Conservation (phyloP, 345 rosid genomes). For the Abelmoschus esculentus region DNA sequence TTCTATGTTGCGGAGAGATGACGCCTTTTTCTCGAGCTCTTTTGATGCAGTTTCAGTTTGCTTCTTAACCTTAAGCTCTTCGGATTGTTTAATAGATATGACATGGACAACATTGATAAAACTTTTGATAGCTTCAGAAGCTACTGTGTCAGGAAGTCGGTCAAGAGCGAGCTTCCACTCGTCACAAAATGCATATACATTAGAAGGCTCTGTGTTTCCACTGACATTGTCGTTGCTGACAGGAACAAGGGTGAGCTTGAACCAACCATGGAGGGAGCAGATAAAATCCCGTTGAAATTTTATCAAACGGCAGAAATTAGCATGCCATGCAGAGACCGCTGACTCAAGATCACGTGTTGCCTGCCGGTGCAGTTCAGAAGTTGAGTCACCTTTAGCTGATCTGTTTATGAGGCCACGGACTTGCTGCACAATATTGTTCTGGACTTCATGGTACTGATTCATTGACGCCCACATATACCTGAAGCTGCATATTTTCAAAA, state of each 20-base stretch:
- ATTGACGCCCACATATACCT: constrained; percentile 95
- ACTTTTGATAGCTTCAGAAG: constrained; percentile 98
- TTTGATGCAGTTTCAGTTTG: constrained; percentile 63
- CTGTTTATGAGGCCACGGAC: constrained; percentile 82
- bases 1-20: constrained; percentile 81
- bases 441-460: constrained; percentile 83
- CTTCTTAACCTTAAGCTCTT: constrained; percentile 76
- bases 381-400: constrained; percentile 67
- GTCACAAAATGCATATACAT: constrained; percentile 62
- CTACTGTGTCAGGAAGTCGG: constrained; percentile 93
- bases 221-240: constrained; percentile 44
- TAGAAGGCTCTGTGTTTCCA: constrained; percentile 37
- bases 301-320: constrained; percentile 69
- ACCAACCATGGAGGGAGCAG: constrained; percentile 79
- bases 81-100: constrained; percentile 67
- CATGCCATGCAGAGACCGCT: constrained; percentile 82
- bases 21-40: constrained; percentile 92
- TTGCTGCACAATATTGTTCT: constrained; percentile 83
- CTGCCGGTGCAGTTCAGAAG: constrained; percentile 85
- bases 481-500: constrained; percentile 42
- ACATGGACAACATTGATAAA: constrained; percentile 74
- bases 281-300: constrained; percentile 84
- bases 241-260: constrained; percentile 74
- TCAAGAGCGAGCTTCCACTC: constrained; percentile 95
- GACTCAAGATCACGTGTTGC: constrained; percentile 91